Evolutionary conservation across 306 rosid genomes (phyloP).

Genomic region (Crotalaria pallida): DNA sequence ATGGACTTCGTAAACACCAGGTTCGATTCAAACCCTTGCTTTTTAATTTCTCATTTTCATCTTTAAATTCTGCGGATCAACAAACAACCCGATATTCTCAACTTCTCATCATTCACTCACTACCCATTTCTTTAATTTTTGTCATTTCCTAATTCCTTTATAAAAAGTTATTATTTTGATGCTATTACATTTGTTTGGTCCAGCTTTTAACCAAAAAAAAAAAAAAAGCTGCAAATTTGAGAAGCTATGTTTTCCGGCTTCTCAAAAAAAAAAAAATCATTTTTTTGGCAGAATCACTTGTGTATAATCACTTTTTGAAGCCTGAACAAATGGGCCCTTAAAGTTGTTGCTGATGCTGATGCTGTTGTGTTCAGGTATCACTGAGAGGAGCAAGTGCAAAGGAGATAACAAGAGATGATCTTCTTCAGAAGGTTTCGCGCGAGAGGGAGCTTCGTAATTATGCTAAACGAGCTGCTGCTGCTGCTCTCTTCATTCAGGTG

Average conservation of each 20-base stretch:
- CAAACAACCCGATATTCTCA: too few species aligned
- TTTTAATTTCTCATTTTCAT: not conserved
- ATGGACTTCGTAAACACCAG: slow-evolving; percentile 60
- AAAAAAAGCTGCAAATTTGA: too few species aligned
- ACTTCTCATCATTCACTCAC: not conserved
- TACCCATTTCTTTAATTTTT: too few species aligned
- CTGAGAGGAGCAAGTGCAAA: slow-evolving; percentile 92
- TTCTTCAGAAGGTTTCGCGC: slow-evolving; percentile 74
- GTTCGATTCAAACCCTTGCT: slow-evolving; percentile 29
- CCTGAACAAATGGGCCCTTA: too few species aligned
- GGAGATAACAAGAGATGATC: slow-evolving; percentile 92
- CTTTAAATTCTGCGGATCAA: not conserved
- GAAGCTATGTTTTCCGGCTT: too few species aligned
- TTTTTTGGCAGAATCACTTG: too few species aligned
- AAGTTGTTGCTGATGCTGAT: not conserved
- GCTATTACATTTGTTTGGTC: too few species aligned
- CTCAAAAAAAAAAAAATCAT: too few species aligned
- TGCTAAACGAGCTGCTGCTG: slow-evolving; percentile 75
- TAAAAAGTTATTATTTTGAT: too few species aligned
- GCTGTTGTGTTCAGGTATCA: slow-evolving; percentile 56
- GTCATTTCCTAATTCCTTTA: too few species aligned
- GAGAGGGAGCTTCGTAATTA: slow-evolving; percentile 86
- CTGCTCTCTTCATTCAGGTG: slow-evolving; percentile 91
- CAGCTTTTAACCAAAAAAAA: too few species aligned
- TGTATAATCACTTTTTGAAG: too few species aligned